Base-by-base conservation (phyloP, 2,329 filamentous ascomycete species). In the Colletotrichum sublineola region DNA sequence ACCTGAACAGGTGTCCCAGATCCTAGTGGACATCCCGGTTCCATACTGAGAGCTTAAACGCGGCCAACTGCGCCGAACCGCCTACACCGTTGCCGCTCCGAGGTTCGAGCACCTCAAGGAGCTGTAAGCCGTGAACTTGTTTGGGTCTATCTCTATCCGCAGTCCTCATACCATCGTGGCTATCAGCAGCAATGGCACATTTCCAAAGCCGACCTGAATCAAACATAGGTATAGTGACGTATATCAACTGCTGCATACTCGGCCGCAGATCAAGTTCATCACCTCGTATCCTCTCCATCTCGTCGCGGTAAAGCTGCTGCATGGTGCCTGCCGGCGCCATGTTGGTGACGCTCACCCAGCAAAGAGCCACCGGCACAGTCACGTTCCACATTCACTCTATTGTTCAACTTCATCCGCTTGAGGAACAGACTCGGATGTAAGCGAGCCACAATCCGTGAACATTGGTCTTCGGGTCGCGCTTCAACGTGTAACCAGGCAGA, bases 231-330 rank as follows among this genome's bases (percentile, higher is more conserved):
- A 50, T 18, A 18, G 29, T 31, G 14, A 42, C 36, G 4, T 57
- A n/a, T 29, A n/a, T 29, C 44, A 38, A 15, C 60, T 38, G 33
- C 40, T 12, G 6, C 36, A 18, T 57, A 15, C 38, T 55, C 20
- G 36, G 36, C 29, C 57, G 56, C 63, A 48, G 56, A 67, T 44
- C 63, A n/a, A 24, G 55, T 2, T 57, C 33, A n/a, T 15, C 36
- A 31, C 20, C 52, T 60, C 33, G 36, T 55, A 33, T 56, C 40
- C 29, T 72, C 48, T 48, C 60, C 46, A 69, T 61, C 66, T 61
- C 53, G 24, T 65, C 55, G 40, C 29, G 50, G 31, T 38, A 33
- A 62, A 56, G 33, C 56, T 50, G 42, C 50, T 33, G 42, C 50
- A n/a, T 52, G 68, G 61, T 15, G 46, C 15, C 14, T 40, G 5